Percentiles rank a stretch among this genome's conserved stretches.
Conservation (phyloP, 805 yeast genomes). For the Pichia exigua region DNA sequence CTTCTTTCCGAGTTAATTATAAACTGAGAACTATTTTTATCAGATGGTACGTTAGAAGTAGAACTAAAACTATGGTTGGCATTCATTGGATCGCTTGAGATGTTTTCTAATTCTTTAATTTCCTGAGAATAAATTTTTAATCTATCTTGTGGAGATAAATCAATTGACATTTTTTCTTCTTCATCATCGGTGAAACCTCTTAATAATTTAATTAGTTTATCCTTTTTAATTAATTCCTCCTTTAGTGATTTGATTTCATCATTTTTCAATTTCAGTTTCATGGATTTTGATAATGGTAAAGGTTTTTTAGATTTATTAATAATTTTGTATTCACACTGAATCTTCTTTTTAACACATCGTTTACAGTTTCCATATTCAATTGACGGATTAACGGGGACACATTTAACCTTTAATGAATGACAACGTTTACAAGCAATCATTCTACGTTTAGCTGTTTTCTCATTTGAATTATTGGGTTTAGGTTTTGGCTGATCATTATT, state of each 20-base stretch:
- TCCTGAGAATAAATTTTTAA: conserved; percentile 35
- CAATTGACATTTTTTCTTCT: conserved; percentile 22
- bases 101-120: conserved; percentile 30
- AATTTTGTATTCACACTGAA: conserved; percentile 60
- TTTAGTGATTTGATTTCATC: conserved; percentile 18
- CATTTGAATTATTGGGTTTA: not conserved
- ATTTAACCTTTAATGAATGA: conserved; percentile 75
- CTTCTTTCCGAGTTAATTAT: conserved; percentile 39
- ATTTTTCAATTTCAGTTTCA: conserved; percentile 22
- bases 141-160: conserved; percentile 10
- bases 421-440: conserved; percentile 66
- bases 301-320: conserved; percentile 38
- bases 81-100: conserved; percentile 21
- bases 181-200: conserved; percentile 12
- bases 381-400: conserved; percentile 59
- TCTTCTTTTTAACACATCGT: conserved; percentile 59
- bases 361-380: conserved; percentile 62
- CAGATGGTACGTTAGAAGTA: conserved; percentile 24
- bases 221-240: conserved; percentile 7
- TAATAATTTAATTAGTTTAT: conserved; percentile 7
- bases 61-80: not conserved
- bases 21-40: conserved; percentile 32
- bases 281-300: conserved; percentile 4
- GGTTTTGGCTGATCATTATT: not conserved
- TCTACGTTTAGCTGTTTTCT: conserved; percentile 26